Conservation (phyloP, 163 green algal genomes). For the Volvox carteri region DNA sequence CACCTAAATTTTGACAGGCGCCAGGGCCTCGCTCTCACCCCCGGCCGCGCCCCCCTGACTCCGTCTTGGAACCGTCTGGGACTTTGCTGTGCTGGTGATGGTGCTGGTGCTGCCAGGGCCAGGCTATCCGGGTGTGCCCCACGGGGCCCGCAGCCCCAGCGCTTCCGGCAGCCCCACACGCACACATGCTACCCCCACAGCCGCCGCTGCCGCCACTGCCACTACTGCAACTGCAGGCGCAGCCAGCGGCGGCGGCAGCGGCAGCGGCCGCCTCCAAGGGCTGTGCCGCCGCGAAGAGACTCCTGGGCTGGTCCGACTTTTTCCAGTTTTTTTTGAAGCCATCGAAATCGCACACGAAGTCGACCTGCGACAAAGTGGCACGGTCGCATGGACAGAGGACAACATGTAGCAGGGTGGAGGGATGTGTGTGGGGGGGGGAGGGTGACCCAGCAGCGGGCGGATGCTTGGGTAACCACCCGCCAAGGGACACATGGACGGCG, state of each 20-base stretch:
- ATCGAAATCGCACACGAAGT: constrained; percentile 39
- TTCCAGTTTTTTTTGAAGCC: constrained; percentile 14
- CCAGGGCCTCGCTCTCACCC: too few relatives aligned
- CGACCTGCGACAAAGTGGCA: constrained; percentile 25
- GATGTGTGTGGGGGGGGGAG: too few relatives aligned
- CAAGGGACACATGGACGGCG: too few relatives aligned
- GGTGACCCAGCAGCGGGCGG: too few relatives aligned
- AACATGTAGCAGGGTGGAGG: too few relatives aligned
- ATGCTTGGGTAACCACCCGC: too few relatives aligned
- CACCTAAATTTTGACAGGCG: too few relatives aligned
- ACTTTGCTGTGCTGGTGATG: too few relatives aligned
- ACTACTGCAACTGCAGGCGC: background rate
- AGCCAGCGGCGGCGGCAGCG: background rate
- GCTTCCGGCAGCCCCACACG: background rate
- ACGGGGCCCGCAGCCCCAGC: background rate
- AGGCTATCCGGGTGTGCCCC: constrained; percentile 11
- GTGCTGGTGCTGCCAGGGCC: constrained; percentile 23
- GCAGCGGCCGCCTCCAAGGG: background rate
- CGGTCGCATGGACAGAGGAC: too few relatives aligned
- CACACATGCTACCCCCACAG: background rate
- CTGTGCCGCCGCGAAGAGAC: background rate
- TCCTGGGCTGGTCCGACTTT: background rate
- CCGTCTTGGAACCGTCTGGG: too few relatives aligned
- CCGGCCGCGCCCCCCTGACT: too few relatives aligned
- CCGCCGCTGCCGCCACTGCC: background rate